Evolutionary conservation across 106 monocot species (phyloP).

Genomic region (Triglochin maritima): DNA sequence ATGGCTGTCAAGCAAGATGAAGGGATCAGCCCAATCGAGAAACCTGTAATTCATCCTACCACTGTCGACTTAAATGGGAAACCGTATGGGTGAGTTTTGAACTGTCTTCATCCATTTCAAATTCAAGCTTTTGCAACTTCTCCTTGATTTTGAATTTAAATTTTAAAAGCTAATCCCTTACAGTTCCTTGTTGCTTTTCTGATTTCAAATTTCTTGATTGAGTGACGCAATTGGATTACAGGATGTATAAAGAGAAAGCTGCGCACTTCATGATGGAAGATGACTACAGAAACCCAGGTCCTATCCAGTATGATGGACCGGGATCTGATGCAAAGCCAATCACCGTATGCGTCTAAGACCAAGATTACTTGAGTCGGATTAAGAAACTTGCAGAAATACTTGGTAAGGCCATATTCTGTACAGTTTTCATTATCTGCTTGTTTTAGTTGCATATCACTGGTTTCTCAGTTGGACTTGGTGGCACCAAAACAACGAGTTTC

Average conservation of each 20-base stretch:
- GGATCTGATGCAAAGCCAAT: conserved; percentile 54
- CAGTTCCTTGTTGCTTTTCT: no score
- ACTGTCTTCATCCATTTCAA: background rate
- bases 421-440: background rate
- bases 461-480: no score
- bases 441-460: background rate
- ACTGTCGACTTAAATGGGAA: conserved; percentile 67
- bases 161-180: no score
- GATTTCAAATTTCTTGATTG: no score
- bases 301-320: conserved; percentile 61
- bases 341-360: conserved; percentile 58
- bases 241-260: conserved; percentile 49
- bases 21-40: conserved; percentile 31
- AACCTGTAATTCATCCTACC: conserved; percentile 58
- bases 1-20: conserved; percentile 67
- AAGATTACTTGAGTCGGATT: conserved; percentile 86
- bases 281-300: conserved; percentile 71
- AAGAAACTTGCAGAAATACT: conserved; percentile 62
- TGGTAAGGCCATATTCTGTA: conserved; percentile 36
- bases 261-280: conserved; percentile 56
- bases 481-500: background rate
- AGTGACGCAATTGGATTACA: conserved; percentile 6
- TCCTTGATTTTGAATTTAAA: background rate
- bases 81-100: conserved; percentile 54
- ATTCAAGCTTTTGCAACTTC: background rate